Evolutionary conservation across 1,139 yeast genomes (phyloP), one percentile per base, ranked within the genome.

Genomic region (Zhuliangozyma blackwelliae): DNA sequence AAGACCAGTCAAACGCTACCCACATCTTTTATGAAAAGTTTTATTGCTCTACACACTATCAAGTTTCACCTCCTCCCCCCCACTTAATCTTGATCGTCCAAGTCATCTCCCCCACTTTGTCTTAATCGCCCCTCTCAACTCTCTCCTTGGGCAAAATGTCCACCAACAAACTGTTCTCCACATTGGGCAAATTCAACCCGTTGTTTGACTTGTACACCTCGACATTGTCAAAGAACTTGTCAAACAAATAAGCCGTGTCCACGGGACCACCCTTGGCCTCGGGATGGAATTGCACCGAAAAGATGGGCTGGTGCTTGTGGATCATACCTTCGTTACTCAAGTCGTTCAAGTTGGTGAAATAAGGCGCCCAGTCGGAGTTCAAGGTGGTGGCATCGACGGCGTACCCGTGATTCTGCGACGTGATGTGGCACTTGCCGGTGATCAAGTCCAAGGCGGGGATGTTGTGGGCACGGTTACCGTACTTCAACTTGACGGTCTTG

Each of bases 261-360:
- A 84, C 74, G 41, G 98, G 98, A 51, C 98, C 98, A 50, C 98
- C 98, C 70, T 90, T 92, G 43, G 98, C 98, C 65, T 92, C 98
- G 33, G 98, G 98, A 60, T 92, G 98, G 77, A 92, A 92, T 63
- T 92, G 98, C 3, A 96, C 88, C 25, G 97, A 88, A 67, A 90
- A 92, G 40, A 90, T 84, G 36, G 98, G 98, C 58, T 78, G 82
- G 31, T 77, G 59, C 45, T 72, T 75, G 64, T 92, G 97, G 53
- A 81, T 83, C 95, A 92, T 89, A 52, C 98, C 98, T 68, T 92
- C 98, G 61, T 92, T 92, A 38, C 96, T 86, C 61, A 87, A 82
- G 63, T 92, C 98, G 60, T 92, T 92, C 68, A 92, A 74, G 66
- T 92, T 92, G 51, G 92, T 77, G 61, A 92, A 92, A 61, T 82